A percentile compares a stretch with the other conserved stretches of the same genome.
phyloP scores from a whole-genome alignment of 225 moss, liverwort and hornwort species.

The Marchantia polymorpha region DNA sequence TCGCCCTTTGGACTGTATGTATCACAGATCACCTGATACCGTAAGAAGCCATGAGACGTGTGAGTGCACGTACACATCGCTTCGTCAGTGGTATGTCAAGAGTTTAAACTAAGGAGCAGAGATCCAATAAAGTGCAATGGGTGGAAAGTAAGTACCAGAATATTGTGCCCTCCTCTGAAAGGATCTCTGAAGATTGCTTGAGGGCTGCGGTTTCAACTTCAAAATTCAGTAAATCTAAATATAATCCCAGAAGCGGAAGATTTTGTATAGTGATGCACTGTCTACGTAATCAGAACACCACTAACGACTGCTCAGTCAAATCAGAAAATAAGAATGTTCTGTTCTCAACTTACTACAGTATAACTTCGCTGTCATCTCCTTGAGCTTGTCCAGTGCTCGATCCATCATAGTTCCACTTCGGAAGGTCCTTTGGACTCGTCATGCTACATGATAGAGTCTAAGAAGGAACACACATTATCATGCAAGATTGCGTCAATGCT shows the following conservation, averaged over 20 bases:
- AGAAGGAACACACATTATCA: neutral
- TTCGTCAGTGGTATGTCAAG: neutral
- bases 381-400: slow-evolving; percentile 56
- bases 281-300: slow-evolving; percentile 16
- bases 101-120: too few species aligned
- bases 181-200: slow-evolving; percentile 53
- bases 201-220: slow-evolving; percentile 27
- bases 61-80: neutral
- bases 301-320: slow-evolving; percentile 18
- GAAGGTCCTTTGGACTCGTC: slow-evolving; percentile 34
- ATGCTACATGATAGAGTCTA: slow-evolving; percentile 42
- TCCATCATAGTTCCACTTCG: slow-evolving; percentile 59
- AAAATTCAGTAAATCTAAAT: neutral
- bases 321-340: slow-evolving; percentile 17
- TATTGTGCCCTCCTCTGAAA: slow-evolving; percentile 47
- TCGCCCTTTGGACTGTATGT: slow-evolving; percentile 49
- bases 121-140: neutral
- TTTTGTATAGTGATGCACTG: neutral
- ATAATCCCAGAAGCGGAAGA: neutral
- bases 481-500: neutral
- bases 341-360: slow-evolving; percentile 38
- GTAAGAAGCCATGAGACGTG: neutral
- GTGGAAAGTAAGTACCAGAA: slow-evolving; percentile 30
- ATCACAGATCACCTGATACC: slow-evolving; percentile 45
- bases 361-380: slow-evolving; percentile 51